Conservation (phyloP, 2,329 filamentous ascomycete genomes). For the Fusarium odoratissimum region DNA sequence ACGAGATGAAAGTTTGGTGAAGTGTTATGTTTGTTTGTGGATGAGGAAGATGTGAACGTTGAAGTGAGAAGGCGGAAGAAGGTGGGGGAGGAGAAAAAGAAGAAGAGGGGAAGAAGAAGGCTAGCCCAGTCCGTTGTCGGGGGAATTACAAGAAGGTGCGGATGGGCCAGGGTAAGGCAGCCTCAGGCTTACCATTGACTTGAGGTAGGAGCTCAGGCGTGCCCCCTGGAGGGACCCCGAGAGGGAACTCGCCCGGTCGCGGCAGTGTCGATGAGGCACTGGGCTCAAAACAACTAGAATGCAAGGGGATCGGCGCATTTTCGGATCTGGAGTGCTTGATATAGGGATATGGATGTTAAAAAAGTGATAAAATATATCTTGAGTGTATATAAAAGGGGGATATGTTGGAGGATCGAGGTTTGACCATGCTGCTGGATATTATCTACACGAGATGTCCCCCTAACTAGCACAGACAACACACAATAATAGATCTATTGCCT, state of each 20-base stretch:
- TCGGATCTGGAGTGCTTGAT: accelerated
- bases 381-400: not conserved
- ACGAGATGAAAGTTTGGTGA: not conserved
- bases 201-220: not conserved
- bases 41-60: not conserved
- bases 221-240: not conserved
- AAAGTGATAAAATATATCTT: no score
- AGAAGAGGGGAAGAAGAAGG: not conserved
- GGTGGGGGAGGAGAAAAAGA: no score
- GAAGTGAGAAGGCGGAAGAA: not conserved
- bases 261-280: not conserved
- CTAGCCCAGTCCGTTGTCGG: not conserved
- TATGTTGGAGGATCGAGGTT: no score
- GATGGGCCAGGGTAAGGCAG: not conserved
- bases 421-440: not conserved
- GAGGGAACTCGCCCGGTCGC: not conserved
- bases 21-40: not conserved
- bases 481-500: accelerated
- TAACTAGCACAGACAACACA: accelerated
- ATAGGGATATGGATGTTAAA: accelerated
- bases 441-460: accelerated
- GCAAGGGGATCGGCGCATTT: accelerated
- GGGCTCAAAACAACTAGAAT: not conserved
- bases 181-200: not conserved
- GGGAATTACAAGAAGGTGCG: not conserved